A percentile compares a stretch with the other conserved stretches of the same genome.
These are phyloP conservation scores for Angophora floribunda DNA, from an alignment of 345 rosid species.

Conservation along the genomic window DNA sequence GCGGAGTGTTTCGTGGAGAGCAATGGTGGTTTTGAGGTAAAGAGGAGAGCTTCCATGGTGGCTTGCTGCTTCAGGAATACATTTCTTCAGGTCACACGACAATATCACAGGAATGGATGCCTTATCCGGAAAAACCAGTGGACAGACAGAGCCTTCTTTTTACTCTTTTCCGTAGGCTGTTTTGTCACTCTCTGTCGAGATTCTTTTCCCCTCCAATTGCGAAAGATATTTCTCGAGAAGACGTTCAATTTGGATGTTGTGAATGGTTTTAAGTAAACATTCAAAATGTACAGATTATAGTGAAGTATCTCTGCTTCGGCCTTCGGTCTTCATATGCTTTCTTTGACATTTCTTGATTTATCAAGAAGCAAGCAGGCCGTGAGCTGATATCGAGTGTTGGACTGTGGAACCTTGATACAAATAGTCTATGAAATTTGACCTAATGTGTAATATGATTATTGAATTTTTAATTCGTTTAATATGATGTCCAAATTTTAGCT, in stretches of 20 bases:
- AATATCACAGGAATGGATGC: neutral
- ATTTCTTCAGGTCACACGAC: neutral
- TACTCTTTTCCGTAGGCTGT: neutral
- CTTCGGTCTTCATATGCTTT: neutral
- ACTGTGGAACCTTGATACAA: neutral
- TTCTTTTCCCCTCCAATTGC: constrained; percentile 3
- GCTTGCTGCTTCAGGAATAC: neutral
- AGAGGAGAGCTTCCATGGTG: neutral
- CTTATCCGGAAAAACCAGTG: neutral
- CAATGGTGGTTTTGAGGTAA: neutral
- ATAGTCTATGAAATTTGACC: no score
- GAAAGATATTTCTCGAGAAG: neutral
- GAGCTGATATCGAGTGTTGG: neutral
- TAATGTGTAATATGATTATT: fast-evolving
- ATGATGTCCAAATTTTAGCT: neutral
- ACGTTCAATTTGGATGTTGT: neutral
- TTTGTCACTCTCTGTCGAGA: neutral
- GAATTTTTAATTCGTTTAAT: no score
- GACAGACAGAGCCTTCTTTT: neutral
- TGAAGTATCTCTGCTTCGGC: neutral
- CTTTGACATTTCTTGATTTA: neutral
- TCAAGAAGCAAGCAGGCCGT: neutral
- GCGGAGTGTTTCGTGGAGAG: neutral
- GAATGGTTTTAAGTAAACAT: neutral
- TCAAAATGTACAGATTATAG: neutral